A percentile compares a stretch with the other conserved stretches of the same genome.
These are phyloP conservation scores for Gonapodya prolifera DNA, from an alignment of 192 early-diverging fungal genomes.

Conservation along the genomic window DNA sequence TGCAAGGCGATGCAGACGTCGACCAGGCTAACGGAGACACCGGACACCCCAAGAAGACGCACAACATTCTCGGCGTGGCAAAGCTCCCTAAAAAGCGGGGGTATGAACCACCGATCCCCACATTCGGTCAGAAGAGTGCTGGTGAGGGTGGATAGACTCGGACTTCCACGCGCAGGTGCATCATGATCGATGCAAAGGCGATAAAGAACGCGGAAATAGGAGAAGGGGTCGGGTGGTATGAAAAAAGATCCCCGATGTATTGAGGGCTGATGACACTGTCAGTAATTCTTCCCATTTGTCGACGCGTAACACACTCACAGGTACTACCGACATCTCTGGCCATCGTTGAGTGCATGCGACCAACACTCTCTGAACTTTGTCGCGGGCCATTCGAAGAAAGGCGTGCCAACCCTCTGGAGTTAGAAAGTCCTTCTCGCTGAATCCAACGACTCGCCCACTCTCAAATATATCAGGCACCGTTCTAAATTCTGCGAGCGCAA, in stretches of 20 bases:
- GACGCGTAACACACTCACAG: neutral
- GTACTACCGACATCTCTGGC: neutral
- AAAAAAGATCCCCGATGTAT: neutral
- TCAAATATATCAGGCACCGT: neutral
- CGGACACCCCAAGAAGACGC: neutral
- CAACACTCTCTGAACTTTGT: neutral
- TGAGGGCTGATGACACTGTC: neutral
- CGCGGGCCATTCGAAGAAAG: neutral
- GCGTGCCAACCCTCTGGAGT: neutral
- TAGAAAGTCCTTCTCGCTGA: neutral
- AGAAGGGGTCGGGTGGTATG: neutral
- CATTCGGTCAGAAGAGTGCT: neutral
- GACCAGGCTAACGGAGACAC: neutral
- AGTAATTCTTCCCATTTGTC: no score
- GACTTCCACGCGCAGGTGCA: neutral
- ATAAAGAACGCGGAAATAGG: neutral
- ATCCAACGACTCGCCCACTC: neutral
- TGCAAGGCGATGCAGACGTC: neutral
- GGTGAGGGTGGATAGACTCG: neutral
- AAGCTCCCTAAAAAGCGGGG: neutral
- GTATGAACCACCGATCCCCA: neutral
- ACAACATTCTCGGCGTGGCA: neutral
- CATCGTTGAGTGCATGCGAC: neutral
- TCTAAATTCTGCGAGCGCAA: neutral
- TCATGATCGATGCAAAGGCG: neutral